Evolutionary conservation across 2,329 filamentous ascomycete genomes (phyloP).

Genomic region (Ascochyta koolunga): DNA sequence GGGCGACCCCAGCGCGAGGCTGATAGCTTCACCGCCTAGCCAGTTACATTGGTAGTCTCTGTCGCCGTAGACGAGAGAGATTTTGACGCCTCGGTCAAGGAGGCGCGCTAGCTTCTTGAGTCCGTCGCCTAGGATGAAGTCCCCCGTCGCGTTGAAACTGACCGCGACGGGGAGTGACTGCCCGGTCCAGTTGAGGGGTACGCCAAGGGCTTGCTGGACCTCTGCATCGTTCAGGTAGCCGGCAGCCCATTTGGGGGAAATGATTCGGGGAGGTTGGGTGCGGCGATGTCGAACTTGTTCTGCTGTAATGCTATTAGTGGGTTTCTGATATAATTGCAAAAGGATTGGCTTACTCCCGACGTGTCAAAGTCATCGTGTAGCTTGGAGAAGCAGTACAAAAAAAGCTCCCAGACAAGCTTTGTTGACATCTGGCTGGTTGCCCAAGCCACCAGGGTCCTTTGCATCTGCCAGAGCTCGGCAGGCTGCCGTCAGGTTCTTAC

Average conservation of each 20-base stretch:
- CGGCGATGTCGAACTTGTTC: slow-evolving; percentile 34
- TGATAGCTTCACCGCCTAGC: slow-evolving; percentile 48
- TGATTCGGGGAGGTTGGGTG: background rate
- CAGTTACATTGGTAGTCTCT: slow-evolving; percentile 60
- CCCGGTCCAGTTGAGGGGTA: slow-evolving; percentile 57
- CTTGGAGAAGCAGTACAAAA: slow-evolving; percentile 56
- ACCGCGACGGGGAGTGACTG: background rate
- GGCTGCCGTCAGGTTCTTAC: slow-evolving; percentile 28
- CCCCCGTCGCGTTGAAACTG: slow-evolving; percentile 3
- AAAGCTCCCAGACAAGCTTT: slow-evolving; percentile 58
- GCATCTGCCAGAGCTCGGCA: background rate
- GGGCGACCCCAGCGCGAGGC: slow-evolving; percentile 41
- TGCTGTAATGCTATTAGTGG: slow-evolving; percentile 4
- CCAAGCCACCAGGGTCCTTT: slow-evolving; percentile 46
- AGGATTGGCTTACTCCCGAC: slow-evolving; percentile 43
- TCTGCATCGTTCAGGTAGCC: slow-evolving; percentile 53
- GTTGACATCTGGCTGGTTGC: slow-evolving; percentile 34
- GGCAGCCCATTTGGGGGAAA: slow-evolving; percentile 21
- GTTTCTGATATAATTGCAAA: background rate
- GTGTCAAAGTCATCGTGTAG: slow-evolving; percentile 41
- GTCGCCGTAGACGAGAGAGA: slow-evolving; percentile 25
- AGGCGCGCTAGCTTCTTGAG: slow-evolving; percentile 40
- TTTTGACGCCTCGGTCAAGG: slow-evolving; percentile 50
- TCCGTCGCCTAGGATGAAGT: slow-evolving; percentile 1
- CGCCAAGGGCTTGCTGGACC: slow-evolving; percentile 63